Base-by-base conservation (phyloP, 192 early-diverging fungal genomes). In the Chytriomyces hyalinus region DNA sequence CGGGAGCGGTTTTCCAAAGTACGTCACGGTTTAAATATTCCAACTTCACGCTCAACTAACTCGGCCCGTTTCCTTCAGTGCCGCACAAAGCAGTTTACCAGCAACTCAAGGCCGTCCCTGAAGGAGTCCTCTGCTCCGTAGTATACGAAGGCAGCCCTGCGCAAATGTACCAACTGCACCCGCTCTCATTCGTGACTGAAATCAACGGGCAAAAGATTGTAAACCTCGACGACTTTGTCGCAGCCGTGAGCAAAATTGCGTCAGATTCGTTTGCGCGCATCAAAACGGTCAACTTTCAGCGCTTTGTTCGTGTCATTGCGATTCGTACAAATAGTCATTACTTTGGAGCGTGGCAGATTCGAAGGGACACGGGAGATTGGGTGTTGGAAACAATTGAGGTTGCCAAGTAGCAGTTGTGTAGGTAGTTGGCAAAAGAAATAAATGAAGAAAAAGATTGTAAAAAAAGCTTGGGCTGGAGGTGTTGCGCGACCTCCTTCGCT, bases 71-170 rank as follows among this genome's bases (percentile, higher is more conserved):
- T 49, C n/a, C 8, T 60, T 6, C 43, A 72, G 61, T 83, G 81
- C 85, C 85, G 24, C 83, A 82, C 62, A 82, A 78, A 20, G 76
- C 82, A 17, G 48, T 87, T 0, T 84, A 74, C 51, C 82, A 83
- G 53, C 83, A 84, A 49, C 79, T 84, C 26, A 84, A 83, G 59
- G 49, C 50, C 28, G 74, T 87, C 6, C 85, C 85, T 3, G 75
- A 70, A 20, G 85, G 85, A 22, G 82, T 85, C 15, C 78, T 83
- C n/a, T 83, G 82, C 66, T 79, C 79, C 10, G 63, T 87, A 43
- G 70, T 87, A 9, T 84, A 83, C 61, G 81, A 79, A 10, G 85
- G 85, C 6, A 78, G 70, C 11, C 85, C 85, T 0, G 81, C 85
- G n/a, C 83, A 84, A 53, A 15, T 82, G 22, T 82, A 87, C 72